Base-by-base conservation (phyloP, 495 filamentous ascomycete species). In the Aspergillus wentii region DNA sequence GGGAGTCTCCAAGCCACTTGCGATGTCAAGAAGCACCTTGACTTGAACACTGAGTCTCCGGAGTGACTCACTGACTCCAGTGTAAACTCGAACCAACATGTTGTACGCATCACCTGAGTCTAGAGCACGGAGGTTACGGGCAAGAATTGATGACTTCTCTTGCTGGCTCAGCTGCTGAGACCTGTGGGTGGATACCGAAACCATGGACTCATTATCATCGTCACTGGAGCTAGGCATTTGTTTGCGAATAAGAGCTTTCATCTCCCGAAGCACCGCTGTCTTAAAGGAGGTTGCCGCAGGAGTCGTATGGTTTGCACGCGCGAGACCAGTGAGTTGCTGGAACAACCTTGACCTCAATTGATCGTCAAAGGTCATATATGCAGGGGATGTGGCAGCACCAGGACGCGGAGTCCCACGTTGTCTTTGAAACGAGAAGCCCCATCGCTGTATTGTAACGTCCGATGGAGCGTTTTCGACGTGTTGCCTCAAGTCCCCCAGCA, bases 21-120 rank as follows among this genome's bases (percentile, higher is more conserved):
- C 94, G 22, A 95, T 85, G 56, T 99, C 92, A 13, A 99, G 70
- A n/a, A 99, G 64, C 14, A 97, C 80, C 59, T 99, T 99, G 15
- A 90, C 85, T 51, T 99, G 92, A 3, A 88, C 86, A 25, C 85
- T 82, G 8, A 97, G 62, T 52, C 92, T 75, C 37, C 92, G 74
- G 37, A 97, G 57, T 1, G 86, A 83, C 56, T 99, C 92, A 15
- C 91, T 83, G 17, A 95, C 83, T 4, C 84, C 78, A 4, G 86
- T 81, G 54, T 96, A 99, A 13, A 94, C 82, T 26, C 76, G 83
- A 14, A 79, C 71, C 7, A 96, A 71, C 48, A 97, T 75, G n/a
- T 78, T 72, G 62, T 99, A 92, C 0, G 92, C 86, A 61, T 89
- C 88, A 14, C 80, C 78, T 2, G 87, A 66, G 30, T 92, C 88